Conservation (phyloP, 768 basidiomycete genomes). For the Pisolithus orientalis region DNA sequence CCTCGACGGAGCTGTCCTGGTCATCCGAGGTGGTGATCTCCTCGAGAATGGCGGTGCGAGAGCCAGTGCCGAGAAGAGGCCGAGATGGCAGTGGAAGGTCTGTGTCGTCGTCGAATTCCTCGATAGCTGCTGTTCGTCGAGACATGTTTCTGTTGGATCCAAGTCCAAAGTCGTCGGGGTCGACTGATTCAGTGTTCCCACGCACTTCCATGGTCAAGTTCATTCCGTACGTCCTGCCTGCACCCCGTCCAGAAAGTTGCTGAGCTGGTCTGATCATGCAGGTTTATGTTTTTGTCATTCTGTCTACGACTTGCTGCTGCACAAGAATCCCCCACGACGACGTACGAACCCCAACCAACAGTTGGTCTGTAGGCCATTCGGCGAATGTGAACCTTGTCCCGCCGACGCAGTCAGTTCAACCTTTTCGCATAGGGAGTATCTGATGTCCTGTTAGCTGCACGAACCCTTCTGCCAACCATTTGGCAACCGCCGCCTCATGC, state of each 20-base stretch:
- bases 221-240: conserved; percentile 5
- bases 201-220: conserved; percentile 14
- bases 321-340: conserved; percentile 1
- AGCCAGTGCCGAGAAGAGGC: conserved; percentile 58
- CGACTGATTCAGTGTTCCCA: conserved; percentile 15
- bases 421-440: conserved; percentile 2
- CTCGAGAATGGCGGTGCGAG: conserved; percentile 72
- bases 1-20: conserved; percentile 29
- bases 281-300: conserved; percentile 6
- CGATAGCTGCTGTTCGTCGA: conserved; percentile 59
- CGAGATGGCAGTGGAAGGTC: conserved; percentile 76
- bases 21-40: conserved; percentile 57
- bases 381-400: conserved; percentile 59
- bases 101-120: conserved; percentile 92
- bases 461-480: conserved; percentile 96
- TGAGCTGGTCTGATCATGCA: background rate
- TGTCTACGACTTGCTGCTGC: conserved; percentile 6
- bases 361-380: conserved; percentile 46
- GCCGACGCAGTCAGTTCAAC: conserved; percentile 45
- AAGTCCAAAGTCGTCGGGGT: background rate
- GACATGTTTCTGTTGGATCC: conserved; percentile 42
- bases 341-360: conserved; percentile 2
- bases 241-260: background rate
- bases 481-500: conserved; percentile 85
- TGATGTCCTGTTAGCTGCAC: conserved; percentile 46